Percentiles rank a stretch among this genome's conserved stretches.
These are phyloP conservation scores for Beauveria asiatica DNA, from an alignment of 2,329 filamentous ascomycete species.

Conservation along the genomic window DNA sequence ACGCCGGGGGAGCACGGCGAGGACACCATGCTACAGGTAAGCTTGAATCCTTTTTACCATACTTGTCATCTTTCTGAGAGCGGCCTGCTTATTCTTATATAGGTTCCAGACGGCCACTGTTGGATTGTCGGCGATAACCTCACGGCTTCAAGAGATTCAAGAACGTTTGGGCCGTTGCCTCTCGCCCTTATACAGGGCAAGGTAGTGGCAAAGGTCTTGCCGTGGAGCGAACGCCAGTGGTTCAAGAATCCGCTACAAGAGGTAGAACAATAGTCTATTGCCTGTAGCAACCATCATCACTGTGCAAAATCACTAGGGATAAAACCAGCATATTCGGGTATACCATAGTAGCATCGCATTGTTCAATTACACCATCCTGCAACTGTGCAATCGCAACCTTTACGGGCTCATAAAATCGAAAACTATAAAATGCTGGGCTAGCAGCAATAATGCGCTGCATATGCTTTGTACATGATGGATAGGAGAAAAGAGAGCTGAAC, in stretches of 20 bases:
- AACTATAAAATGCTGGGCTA: constrained; percentile 18
- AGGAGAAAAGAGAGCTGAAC: constrained; percentile 12
- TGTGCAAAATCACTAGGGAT: constrained; percentile 14
- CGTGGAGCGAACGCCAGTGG: constrained; percentile 42
- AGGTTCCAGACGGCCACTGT: constrained; percentile 88
- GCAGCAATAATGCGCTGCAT: constrained; percentile 18
- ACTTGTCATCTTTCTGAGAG: background rate
- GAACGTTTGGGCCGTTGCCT: constrained; percentile 78
- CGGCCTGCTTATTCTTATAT: constrained; percentile 2
- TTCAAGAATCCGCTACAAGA: constrained; percentile 36
- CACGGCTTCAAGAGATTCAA: constrained; percentile 74
- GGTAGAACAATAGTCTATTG: constrained; percentile 14
- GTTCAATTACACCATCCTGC: constrained; percentile 10
- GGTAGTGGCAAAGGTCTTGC: constrained; percentile 56
- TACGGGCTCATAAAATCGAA: constrained; percentile 10
- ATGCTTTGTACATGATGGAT: constrained; percentile 26
- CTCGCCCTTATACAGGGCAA: constrained; percentile 79
- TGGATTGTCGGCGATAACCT: constrained; percentile 89
- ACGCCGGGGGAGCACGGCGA: constrained; percentile 43
- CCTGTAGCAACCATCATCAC: constrained; percentile 1
- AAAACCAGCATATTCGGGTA: background rate
- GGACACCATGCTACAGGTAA: constrained; percentile 58
- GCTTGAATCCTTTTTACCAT: background rate
- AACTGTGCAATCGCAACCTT: constrained; percentile 1
- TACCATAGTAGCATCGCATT: constrained; percentile 6